A percentile compares a stretch with the other conserved stretches of the same genome.
Evolutionary conservation across 495 filamentous ascomycete genomes (phyloP).

Genomic region (Daldinia vernicosa): DNA sequence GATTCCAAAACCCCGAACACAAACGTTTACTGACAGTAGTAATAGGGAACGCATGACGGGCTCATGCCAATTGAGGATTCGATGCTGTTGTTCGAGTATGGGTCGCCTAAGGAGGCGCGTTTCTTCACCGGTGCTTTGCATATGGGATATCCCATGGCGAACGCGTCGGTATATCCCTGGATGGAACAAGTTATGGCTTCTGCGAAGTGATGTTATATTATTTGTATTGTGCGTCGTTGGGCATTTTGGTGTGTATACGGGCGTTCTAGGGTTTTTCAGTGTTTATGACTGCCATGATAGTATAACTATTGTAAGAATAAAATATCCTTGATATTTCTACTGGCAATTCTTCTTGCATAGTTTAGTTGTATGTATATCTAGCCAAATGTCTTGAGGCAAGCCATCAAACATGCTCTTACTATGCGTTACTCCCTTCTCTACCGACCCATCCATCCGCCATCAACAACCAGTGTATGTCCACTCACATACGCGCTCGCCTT

Average conservation of each 20-base stretch:
- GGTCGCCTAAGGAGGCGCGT: constrained; percentile 75
- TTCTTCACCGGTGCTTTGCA: constrained; percentile 69
- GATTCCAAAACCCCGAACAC: neutral
- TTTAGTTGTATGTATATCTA: neutral
- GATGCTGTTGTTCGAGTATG: constrained; percentile 72
- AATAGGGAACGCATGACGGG: constrained; percentile 72
- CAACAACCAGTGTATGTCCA: constrained; percentile 82
- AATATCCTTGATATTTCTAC: neutral
- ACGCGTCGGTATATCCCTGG: constrained; percentile 63
- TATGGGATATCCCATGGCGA: constrained; percentile 71
- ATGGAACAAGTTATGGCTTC: constrained; percentile 61
- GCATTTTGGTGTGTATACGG: neutral
- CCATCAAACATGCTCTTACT: neutral
- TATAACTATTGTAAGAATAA: neutral
- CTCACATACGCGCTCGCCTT: constrained; percentile 81
- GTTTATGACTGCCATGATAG: neutral
- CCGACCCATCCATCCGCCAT: constrained; percentile 95
- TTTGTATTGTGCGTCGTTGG: neutral
- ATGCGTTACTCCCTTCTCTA: constrained; percentile 45
- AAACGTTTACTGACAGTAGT: constrained; percentile 19
- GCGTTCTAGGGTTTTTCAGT: neutral
- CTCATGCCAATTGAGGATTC: constrained; percentile 84
- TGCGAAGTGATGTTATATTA: constrained; percentile 27
- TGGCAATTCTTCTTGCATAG: neutral
- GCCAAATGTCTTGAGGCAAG: neutral